Conservation (phyloP, 495 filamentous ascomycete genomes). For the Hypomontagnella submonticulosa region DNA sequence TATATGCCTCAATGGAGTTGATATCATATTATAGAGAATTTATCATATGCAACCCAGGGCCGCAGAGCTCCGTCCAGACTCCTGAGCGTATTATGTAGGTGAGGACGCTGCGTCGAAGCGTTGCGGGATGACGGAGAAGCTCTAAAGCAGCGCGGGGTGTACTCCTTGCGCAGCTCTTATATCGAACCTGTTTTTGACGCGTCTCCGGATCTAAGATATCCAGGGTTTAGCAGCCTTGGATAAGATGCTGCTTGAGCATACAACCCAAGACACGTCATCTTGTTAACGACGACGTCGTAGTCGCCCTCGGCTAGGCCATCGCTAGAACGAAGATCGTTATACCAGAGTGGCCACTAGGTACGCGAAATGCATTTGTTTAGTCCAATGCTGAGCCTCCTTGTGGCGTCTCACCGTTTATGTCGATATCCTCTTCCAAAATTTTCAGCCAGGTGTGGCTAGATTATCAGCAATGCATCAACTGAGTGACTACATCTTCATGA, state of each 20-base stretch:
- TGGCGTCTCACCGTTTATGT: constrained; percentile 4
- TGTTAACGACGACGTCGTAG: constrained; percentile 3
- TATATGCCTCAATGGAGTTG: too few relatives aligned
- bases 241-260: constrained; percentile 1
- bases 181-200: not conserved
- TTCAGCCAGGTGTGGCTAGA: constrained; percentile 10
- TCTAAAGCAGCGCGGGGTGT: too few relatives aligned
- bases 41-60: too few relatives aligned
- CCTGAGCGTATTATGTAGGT: too few relatives aligned
- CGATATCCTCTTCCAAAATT: not conserved
- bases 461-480: constrained; percentile 27
- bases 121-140: too few relatives aligned
- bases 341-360: not conserved
- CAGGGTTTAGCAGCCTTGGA: not conserved
- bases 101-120: too few relatives aligned
- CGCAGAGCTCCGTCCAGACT: too few relatives aligned
- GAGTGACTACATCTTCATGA: not conserved
- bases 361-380: not conserved
- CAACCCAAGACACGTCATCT: constrained; percentile 7
- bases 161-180: not conserved
- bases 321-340: not conserved
- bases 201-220: not conserved
- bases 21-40: too few relatives aligned
- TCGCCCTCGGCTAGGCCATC: constrained; percentile 1
- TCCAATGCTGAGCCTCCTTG: not conserved